Percentiles rank a stretch among this genome's conserved stretches.
Conservation (phyloP, 2,329 filamentous ascomycete genomes). For the Trichophyton schoenleinii region DNA sequence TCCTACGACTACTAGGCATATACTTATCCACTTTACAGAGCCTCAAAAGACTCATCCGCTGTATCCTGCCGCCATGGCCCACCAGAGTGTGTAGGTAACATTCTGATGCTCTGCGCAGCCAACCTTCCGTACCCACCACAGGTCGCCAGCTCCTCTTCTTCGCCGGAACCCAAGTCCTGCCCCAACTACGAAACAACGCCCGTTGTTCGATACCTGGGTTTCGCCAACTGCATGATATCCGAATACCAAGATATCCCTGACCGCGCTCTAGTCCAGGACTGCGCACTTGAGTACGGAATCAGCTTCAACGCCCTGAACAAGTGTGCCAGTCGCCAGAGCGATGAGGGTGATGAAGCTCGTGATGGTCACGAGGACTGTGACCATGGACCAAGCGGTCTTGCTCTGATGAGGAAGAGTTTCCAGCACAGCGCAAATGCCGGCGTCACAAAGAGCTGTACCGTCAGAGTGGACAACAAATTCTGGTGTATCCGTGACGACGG, state of each 20-base stretch:
- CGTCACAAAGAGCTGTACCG: constrained; percentile 62
- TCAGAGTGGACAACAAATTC: constrained; percentile 62
- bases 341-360: constrained; percentile 41
- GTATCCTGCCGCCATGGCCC: constrained; percentile 83
- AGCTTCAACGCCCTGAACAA: constrained; percentile 69
- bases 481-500: constrained; percentile 75
- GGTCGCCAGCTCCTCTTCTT: background rate
- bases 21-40: constrained; percentile 45
- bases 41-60: constrained; percentile 62
- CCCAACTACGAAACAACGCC: constrained; percentile 50
- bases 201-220: constrained; percentile 78
- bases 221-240: constrained; percentile 75
- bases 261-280: constrained; percentile 66
- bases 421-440: constrained; percentile 47
- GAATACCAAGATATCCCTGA: constrained; percentile 69
- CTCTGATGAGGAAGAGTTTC: constrained; percentile 33
- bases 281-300: constrained; percentile 80
- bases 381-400: constrained; percentile 42
- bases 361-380: constrained; percentile 48
- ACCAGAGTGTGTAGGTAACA: constrained; percentile 83
- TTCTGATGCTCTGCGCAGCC: constrained; percentile 82
- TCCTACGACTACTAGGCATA: background rate
- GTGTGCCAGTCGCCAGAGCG: constrained; percentile 66
- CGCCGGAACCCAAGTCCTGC: constrained; percentile 3
- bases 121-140: constrained; percentile 40